Evolutionary conservation across 2,329 filamentous ascomycete species (phyloP), one percentile per base, ranked within the genome.

Genomic region (Plectosphaerella sp.): DNA sequence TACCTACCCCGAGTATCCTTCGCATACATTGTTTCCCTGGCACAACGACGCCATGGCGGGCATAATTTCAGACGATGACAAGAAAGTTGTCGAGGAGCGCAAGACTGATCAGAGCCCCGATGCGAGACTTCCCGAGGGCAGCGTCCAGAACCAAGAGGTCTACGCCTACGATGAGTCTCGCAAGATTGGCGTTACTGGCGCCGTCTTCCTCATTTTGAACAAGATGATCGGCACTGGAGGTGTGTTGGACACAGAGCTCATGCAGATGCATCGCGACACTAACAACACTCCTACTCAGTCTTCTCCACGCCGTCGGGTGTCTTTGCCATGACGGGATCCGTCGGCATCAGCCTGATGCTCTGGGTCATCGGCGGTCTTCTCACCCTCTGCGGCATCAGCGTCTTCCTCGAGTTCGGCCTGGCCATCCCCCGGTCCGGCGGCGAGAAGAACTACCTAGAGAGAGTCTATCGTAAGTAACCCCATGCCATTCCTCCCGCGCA

Each of bases 381-480:
- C 22, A 79, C 82, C 3, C 81, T 82, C 58, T 76, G 73, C 56
- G 82, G 82, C 20, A 70, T 86, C 12, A 78, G 76, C 51, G 80
- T 87, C 5, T 86, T 80, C 62, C 74, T 86, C 47, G 83, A 86
- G 59, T 85, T 84, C 58, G 83, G 82, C 22, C 72, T 82, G 4
- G 80, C 79, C 4, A 83, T 85, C 36, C 83, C 83, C 3, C 72
- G 78, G 36, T 83, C 79, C 14, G 83, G 83, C 14, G 83, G 83
- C 18, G 82, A 86, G 57, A 86, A 86, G 72, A 83, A 84, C 63
- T 86, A 86, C 61, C 77, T 86, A 14, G 83, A 86, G 60, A 73
- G 78, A n/a, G 78, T 82, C 15, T 86, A 84, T 66, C 73, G 48
- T 49, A 20, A 49, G 48, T 49, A n/a, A 3, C n/a, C n/a, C 22